Base-by-base conservation (phyloP, 768 basidiomycete genomes). In the Tricholoma terreum region DNA sequence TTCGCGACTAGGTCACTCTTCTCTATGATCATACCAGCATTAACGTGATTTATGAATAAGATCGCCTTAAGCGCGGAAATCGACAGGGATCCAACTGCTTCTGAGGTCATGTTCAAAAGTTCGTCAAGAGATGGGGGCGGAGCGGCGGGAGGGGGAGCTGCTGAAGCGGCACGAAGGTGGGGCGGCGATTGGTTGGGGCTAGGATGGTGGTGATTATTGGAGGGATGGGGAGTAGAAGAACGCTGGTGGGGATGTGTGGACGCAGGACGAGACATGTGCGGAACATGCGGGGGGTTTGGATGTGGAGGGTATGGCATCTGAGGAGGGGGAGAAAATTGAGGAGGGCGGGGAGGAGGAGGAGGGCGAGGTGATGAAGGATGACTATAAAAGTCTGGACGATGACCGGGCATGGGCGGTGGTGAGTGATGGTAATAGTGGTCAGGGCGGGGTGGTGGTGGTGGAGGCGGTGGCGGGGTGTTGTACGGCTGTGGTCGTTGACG, bases 1-100 rank as follows among this genome's bases (percentile, higher is more conserved):
- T 88, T 89, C 42, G 70, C 77, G 12, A 94, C 90, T n/a, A 94
- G 70, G 50, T 94, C 92, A 21, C 78, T 74, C 75, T 97, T 97
- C 75, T 97, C 94, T n/a, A 96, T 74, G 1, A 94, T 74, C 65
- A 86, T 77, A 42, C 85, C 82, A 27, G 90, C 84, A 62, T 84
- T 83, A 40, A 96, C 90, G 55, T 89, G 92, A 61, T 94, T 92
- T 54, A 84, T 84, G 66, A 85, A 92, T 19, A 97, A 71, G 17
- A 96, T 80, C 2, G 79, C 77, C 69, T 97, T 97, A 48, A 97
- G 76, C n/a, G 79, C 73, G 21, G 83, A 75, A 54, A 95, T 83
- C 6, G 87, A 83, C 12, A 96, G 76, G 3, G 77, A 70, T 1
- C 77, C 69, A n/a, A 95, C 71, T 12, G 78, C 76, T 6, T 80